Conservation (phyloP, 2,329 filamentous ascomycete genomes). For the Tolypocladium guangdongense region DNA sequence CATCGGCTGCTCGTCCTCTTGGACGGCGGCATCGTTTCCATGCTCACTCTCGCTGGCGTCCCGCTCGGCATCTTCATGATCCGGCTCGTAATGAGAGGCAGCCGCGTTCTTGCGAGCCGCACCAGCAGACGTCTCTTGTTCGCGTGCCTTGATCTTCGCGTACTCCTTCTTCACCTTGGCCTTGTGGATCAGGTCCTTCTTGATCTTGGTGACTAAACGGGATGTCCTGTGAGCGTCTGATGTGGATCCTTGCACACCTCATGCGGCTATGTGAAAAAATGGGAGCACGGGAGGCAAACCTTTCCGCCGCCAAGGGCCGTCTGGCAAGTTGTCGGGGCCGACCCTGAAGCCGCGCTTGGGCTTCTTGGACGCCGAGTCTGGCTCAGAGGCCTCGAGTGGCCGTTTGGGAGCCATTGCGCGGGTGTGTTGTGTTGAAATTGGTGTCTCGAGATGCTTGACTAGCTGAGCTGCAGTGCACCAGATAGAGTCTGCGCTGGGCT, state of each 20-base stretch:
- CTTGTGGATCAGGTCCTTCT: constrained; percentile 78
- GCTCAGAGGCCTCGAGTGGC: constrained; percentile 15
- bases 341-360: constrained; percentile 67
- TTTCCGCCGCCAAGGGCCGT: constrained; percentile 80
- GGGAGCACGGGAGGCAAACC: constrained; percentile 21
- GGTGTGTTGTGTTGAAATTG: background rate
- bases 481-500: background rate
- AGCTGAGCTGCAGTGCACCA: background rate
- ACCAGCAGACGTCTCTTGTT: constrained; percentile 18
- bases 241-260: background rate
- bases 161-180: constrained; percentile 91
- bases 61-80: constrained; percentile 6
- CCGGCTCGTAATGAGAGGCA: background rate
- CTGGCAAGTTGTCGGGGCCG: constrained; percentile 81
- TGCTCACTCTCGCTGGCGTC: background rate
- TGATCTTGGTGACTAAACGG: constrained; percentile 68
- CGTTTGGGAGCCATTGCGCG: constrained; percentile 21
- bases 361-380: constrained; percentile 35
- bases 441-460: background rate
- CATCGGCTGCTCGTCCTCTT: constrained; percentile 15
- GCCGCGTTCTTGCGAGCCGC: constrained; percentile 9
- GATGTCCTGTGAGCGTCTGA: constrained; percentile 8
- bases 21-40: constrained; percentile 6
- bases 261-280: background rate
- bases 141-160: constrained; percentile 63